A percentile compares a stretch with the other conserved stretches of the same genome.
Evolutionary conservation across 83 land plant genomes (phyloP).

Genomic region (Picea engelmannii): DNA sequence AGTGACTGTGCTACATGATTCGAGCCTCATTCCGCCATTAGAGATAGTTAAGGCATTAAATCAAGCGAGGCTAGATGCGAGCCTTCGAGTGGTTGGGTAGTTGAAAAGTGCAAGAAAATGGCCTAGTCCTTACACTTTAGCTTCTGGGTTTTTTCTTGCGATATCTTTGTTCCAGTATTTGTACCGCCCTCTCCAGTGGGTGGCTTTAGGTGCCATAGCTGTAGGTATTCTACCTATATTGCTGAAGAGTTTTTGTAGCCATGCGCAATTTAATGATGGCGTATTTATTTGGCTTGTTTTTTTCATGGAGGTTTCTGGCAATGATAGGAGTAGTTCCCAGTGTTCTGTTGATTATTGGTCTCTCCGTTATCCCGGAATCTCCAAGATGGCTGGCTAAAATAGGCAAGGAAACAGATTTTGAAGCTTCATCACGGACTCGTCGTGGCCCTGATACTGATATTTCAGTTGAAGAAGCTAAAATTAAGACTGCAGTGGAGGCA

Average conservation of each 20-base stretch:
- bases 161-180: slow-evolving; percentile 54
- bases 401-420: no score
- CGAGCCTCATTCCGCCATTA: slow-evolving; percentile 34
- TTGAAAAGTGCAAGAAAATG: slow-evolving; percentile 41
- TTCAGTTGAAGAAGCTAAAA: no score
- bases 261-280: slow-evolving; percentile 45
- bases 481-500: no score
- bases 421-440: no score
- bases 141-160: slow-evolving; percentile 46
- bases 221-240: slow-evolving; percentile 66
- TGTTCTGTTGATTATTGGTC: no score
- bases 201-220: slow-evolving; percentile 69
- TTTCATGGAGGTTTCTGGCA: no score
- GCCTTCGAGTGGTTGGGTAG: slow-evolving; percentile 50
- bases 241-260: slow-evolving; percentile 40
- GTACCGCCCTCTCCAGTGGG: slow-evolving; percentile 69
- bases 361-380: no score
- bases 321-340: no score
- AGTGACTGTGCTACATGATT: slow-evolving; percentile 65
- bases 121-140: slow-evolving; percentile 75
- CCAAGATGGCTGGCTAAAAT: no score
- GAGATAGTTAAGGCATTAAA: slow-evolving; percentile 74
- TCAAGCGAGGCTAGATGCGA: slow-evolving; percentile 79
- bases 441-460: no score
- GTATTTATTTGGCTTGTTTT: no score